Evolutionary conservation across 116 monocot species (phyloP).

Genomic region (Trichopus zeylanicus): DNA sequence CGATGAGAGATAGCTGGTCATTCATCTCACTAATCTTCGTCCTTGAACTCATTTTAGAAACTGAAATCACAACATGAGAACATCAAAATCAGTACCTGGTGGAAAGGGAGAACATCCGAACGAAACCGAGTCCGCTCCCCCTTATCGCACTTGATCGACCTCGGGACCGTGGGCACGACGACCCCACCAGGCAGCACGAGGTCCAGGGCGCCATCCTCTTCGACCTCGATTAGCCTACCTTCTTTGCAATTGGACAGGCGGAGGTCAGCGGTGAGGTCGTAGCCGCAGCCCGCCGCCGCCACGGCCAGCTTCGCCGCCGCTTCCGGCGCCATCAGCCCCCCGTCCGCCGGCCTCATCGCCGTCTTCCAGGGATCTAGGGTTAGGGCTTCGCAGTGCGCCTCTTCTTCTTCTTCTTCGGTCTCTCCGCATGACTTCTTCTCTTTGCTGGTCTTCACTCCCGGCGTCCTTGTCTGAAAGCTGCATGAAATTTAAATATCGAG

Average conservation of each 20-base stretch:
- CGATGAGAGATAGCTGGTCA: no score
- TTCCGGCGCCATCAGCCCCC: conserved; percentile 16
- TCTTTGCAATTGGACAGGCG: conserved; percentile 22
- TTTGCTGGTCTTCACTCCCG: neutral
- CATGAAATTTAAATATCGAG: neutral
- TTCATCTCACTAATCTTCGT: no score
- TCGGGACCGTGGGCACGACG: conserved; percentile 33
- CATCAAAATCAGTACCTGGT: conserved; percentile 29
- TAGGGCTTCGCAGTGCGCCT: neutral
- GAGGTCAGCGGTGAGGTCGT: conserved; percentile 48
- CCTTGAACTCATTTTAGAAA: neutral
- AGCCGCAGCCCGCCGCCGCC: conserved; percentile 56
- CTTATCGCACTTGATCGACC: conserved; percentile 54
- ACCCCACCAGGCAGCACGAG: conserved; percentile 58
- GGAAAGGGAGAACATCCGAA: conserved; percentile 62
- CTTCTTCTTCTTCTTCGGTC: neutral
- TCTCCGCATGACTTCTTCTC: no score
- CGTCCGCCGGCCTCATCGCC: neutral
- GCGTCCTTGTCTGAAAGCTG: neutral
- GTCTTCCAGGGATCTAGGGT: neutral
- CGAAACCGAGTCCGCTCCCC: conserved; percentile 67
- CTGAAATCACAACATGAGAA: neutral
- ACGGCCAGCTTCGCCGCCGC: conserved; percentile 45
- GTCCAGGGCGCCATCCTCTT: conserved; percentile 19
- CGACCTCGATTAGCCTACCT: conserved; percentile 37